Evolutionary conservation across 2,329 filamentous ascomycete genomes (phyloP).

Genomic region (Fusarium sp.): DNA sequence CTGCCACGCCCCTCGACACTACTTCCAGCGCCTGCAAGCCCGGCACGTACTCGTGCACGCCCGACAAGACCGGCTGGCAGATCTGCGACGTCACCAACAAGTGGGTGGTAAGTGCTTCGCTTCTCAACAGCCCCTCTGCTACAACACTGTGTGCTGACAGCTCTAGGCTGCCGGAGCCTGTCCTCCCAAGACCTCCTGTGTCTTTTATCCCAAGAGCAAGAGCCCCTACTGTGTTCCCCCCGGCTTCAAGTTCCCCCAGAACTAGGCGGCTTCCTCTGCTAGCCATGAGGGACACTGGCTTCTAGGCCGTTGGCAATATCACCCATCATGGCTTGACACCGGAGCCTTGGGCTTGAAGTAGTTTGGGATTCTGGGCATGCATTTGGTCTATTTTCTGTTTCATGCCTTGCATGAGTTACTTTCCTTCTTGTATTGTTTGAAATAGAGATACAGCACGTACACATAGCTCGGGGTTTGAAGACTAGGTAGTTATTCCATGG

Average conservation of each 20-base stretch:
- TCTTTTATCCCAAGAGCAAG: slow-evolving; percentile 47
- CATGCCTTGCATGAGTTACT: slow-evolving; percentile 45
- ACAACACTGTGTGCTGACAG: background rate
- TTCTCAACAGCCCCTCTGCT: background rate
- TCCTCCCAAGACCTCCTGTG: slow-evolving; percentile 50
- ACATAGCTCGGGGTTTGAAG: slow-evolving; percentile 12
- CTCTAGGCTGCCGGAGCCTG: slow-evolving; percentile 47
- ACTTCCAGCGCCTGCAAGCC: slow-evolving; percentile 43
- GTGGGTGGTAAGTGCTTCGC: slow-evolving; percentile 48
- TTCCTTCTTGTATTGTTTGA: slow-evolving; percentile 30
- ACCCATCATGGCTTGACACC: slow-evolving; percentile 5
- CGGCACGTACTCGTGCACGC: slow-evolving; percentile 49
- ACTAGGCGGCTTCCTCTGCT: slow-evolving; percentile 12
- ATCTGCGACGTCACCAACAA: slow-evolving; percentile 45
- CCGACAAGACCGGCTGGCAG: slow-evolving; percentile 44
- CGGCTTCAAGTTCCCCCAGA: slow-evolving; percentile 44
- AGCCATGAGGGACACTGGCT: slow-evolving; percentile 5
- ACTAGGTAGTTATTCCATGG: slow-evolving; percentile 36
- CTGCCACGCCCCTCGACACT: slow-evolving; percentile 31
- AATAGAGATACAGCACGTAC: slow-evolving; percentile 30
- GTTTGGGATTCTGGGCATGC: slow-evolving; percentile 10
- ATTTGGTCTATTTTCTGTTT: slow-evolving; percentile 26
- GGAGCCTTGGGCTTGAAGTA: background rate
- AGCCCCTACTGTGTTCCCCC: slow-evolving; percentile 53
- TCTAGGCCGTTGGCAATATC: background rate